A percentile compares a stretch with the other conserved stretches of the same genome.
Conservation (phyloP, 768 basidiomycete genomes). For the Naganishia friedmannii region DNA sequence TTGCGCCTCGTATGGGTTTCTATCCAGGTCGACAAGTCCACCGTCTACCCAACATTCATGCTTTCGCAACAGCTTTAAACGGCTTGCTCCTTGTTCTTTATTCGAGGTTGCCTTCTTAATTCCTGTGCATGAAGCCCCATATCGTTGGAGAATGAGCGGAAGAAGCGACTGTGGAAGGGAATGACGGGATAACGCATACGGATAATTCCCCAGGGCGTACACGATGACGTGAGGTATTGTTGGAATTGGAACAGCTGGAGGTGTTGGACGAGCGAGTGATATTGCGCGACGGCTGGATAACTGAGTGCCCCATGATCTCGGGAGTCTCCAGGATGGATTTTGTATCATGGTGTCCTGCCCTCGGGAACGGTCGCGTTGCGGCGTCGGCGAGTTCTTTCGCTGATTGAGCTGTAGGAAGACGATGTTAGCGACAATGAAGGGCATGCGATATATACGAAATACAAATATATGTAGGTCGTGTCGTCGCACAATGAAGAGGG, state of each 20-base stretch:
- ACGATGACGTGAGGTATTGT: slow-evolving; percentile 28
- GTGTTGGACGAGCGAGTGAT: neutral
- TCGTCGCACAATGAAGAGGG: too few relatives aligned
- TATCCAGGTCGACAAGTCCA: neutral
- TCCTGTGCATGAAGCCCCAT: neutral
- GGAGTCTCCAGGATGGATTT: neutral
- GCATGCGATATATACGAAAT: too few relatives aligned
- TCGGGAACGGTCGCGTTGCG: neutral
- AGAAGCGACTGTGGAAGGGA: slow-evolving; percentile 31
- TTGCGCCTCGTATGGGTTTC: neutral
- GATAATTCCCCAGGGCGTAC: slow-evolving; percentile 32
- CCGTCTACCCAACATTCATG: slow-evolving; percentile 25
- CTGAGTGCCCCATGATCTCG: neutral
- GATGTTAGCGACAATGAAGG: too few relatives aligned
- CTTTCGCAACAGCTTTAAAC: slow-evolving; percentile 18
- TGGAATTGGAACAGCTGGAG: neutral
- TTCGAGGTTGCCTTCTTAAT: neutral
- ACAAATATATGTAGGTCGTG: too few relatives aligned
- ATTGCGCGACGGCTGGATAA: neutral
- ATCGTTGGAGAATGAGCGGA: slow-evolving; percentile 25
- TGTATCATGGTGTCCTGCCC: neutral
- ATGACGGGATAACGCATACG: slow-evolving; percentile 29
- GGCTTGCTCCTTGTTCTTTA: neutral
- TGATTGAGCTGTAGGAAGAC: too few relatives aligned
- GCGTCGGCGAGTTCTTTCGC: too few relatives aligned